phyloP scores from a whole-genome alignment of 1,284 basidiomycete genomes.

The Laetiporus sulphureus region DNA sequence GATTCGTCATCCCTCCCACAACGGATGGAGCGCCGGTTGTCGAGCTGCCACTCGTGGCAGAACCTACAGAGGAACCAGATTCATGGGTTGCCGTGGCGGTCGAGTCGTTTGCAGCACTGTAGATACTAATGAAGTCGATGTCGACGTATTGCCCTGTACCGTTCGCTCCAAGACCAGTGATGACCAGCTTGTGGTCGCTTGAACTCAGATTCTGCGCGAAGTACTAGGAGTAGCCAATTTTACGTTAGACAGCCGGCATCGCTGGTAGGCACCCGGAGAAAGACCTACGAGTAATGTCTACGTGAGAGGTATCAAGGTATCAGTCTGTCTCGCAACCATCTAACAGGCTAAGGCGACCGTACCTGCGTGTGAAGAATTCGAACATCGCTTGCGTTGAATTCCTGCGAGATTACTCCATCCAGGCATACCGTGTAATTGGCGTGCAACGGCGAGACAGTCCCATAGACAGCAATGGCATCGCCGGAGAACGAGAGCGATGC shows the following conservation, averaged over 20 bases:
- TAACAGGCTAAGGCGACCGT: constrained; percentile 3
- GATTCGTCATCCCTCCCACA: background rate
- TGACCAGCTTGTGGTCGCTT: constrained; percentile 27
- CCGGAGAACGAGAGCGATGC: constrained; percentile 40
- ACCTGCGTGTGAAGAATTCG: constrained; percentile 34
- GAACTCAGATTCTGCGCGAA: constrained; percentile 31
- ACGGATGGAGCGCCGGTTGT: background rate
- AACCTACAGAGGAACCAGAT: no score
- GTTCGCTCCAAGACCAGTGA: constrained; percentile 25
- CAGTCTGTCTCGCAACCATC: no score
- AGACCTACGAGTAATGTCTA: no score
- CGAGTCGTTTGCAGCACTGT: constrained; percentile 1
- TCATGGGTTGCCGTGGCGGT: background rate
- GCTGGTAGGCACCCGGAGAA: no score
- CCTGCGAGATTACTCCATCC: constrained; percentile 29
- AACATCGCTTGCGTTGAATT: constrained; percentile 31
- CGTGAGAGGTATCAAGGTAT: no score
- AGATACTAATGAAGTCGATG: constrained; percentile 36
- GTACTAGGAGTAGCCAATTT: constrained; percentile 24
- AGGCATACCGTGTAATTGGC: constrained; percentile 38
- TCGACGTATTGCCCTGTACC: constrained; percentile 31
- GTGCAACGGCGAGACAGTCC: constrained; percentile 43
- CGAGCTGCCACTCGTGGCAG: background rate
- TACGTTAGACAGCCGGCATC: background rate
- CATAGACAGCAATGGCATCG: constrained; percentile 44